These are phyloP conservation scores for Pichia inconspicua DNA, from an alignment of 1,139 yeast genomes.

Conservation along the genomic window DNA sequence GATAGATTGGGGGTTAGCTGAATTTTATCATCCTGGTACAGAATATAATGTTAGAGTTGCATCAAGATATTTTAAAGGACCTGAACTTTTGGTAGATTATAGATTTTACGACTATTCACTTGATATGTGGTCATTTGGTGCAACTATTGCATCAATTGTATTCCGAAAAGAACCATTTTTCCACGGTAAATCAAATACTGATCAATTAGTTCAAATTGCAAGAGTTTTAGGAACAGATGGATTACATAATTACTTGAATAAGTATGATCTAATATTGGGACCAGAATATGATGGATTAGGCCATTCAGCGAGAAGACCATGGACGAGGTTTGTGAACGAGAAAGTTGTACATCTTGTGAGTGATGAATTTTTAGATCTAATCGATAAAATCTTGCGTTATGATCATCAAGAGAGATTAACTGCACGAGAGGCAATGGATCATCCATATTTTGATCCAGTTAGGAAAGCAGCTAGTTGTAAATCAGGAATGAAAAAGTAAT, in stretches of 20 bases:
- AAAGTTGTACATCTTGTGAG: conserved; percentile 42
- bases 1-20: conserved; percentile 83
- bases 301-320: conserved; percentile 57
- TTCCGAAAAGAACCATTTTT: conserved; percentile 74
- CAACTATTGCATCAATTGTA: conserved; percentile 70
- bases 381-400: conserved; percentile 58
- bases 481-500: neutral
- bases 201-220: conserved; percentile 72
- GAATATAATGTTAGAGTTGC: conserved; percentile 80
- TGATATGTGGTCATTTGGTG: conserved; percentile 78
- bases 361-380: conserved; percentile 57
- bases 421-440: conserved; percentile 67
- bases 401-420: conserved; percentile 72
- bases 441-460: conserved; percentile 40
- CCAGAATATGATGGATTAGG: conserved; percentile 64
- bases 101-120: conserved; percentile 73
- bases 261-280: conserved; percentile 50
- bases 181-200: conserved; percentile 72
- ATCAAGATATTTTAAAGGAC: conserved; percentile 74
- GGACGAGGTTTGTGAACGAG: conserved; percentile 49
- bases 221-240: conserved; percentile 70
- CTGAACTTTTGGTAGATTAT: conserved; percentile 65
- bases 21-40: conserved; percentile 70
- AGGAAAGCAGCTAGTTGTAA: conserved; percentile 15
- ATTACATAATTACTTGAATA: conserved; percentile 49